Percentiles rank a stretch among this genome's conserved stretches.
Evolutionary conservation across 2,329 filamentous ascomycete species (phyloP).

Genomic region (Trichophaea hybrida): DNA sequence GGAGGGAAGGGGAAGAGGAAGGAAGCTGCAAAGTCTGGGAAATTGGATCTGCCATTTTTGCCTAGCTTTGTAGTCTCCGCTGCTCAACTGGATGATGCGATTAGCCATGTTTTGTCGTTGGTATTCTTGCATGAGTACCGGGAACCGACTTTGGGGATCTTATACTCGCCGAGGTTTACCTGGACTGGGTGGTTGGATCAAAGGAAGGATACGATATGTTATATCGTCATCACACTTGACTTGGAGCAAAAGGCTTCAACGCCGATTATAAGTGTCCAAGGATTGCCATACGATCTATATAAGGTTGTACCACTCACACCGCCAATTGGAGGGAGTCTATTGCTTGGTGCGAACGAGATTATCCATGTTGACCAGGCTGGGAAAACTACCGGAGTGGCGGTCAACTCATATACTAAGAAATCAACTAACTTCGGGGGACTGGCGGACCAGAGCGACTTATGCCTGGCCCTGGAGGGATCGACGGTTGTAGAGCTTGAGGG

Average conservation of each 20-base stretch:
- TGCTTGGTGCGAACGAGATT: slow-evolving; percentile 78
- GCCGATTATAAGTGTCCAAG: slow-evolving; percentile 71
- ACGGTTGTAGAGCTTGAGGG: slow-evolving; percentile 60
- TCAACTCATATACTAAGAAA: slow-evolving; percentile 78
- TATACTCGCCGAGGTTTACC: slow-evolving; percentile 60
- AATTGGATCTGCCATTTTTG: slow-evolving; percentile 55
- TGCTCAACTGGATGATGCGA: slow-evolving; percentile 69
- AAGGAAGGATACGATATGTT: slow-evolving; percentile 71
- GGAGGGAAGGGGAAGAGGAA: slow-evolving; percentile 17
- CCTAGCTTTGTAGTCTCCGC: slow-evolving; percentile 87
- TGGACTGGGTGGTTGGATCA: slow-evolving; percentile 56
- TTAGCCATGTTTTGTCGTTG: slow-evolving; percentile 81
- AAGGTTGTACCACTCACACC: slow-evolving; percentile 67
- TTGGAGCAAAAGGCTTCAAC: slow-evolving; percentile 87
- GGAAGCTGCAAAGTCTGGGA: slow-evolving; percentile 17
- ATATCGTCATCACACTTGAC: slow-evolving; percentile 90
- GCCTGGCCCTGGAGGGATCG: slow-evolving; percentile 67
- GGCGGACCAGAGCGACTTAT: slow-evolving; percentile 68
- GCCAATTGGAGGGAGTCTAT: slow-evolving; percentile 74
- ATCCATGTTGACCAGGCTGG: slow-evolving; percentile 94
- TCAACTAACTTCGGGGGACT: slow-evolving; percentile 65
- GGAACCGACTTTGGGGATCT: slow-evolving; percentile 89
- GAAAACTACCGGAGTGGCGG: slow-evolving; percentile 78
- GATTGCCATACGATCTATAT: slow-evolving; percentile 75
- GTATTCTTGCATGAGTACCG: slow-evolving; percentile 93